phyloP scores from a whole-genome alignment of 75 land plant species.

The Picea glauca region DNA sequence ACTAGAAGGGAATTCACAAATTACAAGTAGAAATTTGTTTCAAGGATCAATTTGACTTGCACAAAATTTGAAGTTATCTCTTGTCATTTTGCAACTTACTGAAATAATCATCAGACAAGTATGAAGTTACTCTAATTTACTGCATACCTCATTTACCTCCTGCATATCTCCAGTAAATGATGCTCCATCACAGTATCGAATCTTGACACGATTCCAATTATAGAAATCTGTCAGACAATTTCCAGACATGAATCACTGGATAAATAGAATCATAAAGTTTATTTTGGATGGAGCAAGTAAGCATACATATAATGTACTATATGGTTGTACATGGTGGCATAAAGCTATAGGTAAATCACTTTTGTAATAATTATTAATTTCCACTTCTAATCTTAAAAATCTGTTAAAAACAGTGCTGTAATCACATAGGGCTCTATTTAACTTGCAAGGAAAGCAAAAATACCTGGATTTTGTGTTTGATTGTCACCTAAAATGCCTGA shows the following conservation, averaged over 20 bases:
- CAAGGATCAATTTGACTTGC: too few species aligned
- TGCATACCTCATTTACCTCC: slow-evolving; percentile 42
- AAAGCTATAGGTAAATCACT: neutral
- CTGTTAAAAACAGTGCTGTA: neutral
- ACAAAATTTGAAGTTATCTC: neutral
- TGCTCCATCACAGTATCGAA: slow-evolving; percentile 91
- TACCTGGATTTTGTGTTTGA: slow-evolving; percentile 63
- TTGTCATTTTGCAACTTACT: neutral
- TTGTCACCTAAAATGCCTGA: slow-evolving; percentile 78
- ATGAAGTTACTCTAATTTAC: neutral
- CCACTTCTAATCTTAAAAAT: neutral
- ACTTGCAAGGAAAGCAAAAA: neutral
- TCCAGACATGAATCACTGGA: neutral
- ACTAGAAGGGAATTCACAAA: slow-evolving; percentile 5
- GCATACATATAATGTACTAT: neutral
- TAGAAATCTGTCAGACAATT: slow-evolving; percentile 58
- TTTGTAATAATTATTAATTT: neutral
- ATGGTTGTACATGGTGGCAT: neutral
- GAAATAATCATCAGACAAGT: neutral
- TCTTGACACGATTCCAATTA: slow-evolving; percentile 86
- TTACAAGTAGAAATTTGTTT: neutral
- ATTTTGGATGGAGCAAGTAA: neutral
- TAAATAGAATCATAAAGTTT: neutral
- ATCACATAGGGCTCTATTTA: neutral
- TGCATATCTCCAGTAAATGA: slow-evolving; percentile 76